Evolutionary conservation across 805 yeast genomes (phyloP), one percentile per base, ranked within the genome.

Genomic region (Priceomyces medius): DNA sequence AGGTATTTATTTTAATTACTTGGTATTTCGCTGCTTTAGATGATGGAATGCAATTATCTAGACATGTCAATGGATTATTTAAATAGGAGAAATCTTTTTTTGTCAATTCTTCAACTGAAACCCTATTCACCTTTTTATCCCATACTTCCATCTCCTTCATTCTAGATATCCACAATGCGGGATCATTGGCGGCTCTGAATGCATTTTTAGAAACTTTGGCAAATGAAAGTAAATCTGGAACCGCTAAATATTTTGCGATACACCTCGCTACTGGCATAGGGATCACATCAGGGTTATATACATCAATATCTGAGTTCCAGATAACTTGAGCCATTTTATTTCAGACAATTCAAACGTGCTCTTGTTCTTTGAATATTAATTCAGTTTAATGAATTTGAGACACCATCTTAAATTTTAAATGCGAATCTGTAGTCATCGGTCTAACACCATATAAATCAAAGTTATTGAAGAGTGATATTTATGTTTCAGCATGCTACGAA

Each of bases 291-390:
- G 56, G 54, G 43, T 70, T 63, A 44, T 70, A 70, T 18, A 69
- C 74, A 46, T 70, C 74, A 27, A 70, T 70, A 52, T 70, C 76
- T 14, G 70, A 49, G 51, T 70, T 70, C 76, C 76, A 70, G 43
- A 70, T 57, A 40, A 70, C 74, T 45, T 65, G 71, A 12, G 76
- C 67, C 76, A 70, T 69, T 26, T 12, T 26, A n/a, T 26, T 26
- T n/a, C 14, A 26, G 14, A n/a, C 5, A 26, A 9, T 26, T 26
- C 29, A 4, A 26, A 9, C 5, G 7, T 10, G n/a, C 5, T 10
- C 14, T n/a, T n/a, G 12, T n/a, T 4, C 4, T 26, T 14, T 21
- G 24, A 21, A 21, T 21, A 21, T 6, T 21, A 21, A 4, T n/a
- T 27, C 14, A 9, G 26, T 23, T 23, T 23, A 23, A 10, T 23